A percentile compares a stretch with the other conserved stretches of the same genome.
Evolutionary conservation across 1,284 basidiomycete species (phyloP).

Genomic region (Pascua sp.): DNA sequence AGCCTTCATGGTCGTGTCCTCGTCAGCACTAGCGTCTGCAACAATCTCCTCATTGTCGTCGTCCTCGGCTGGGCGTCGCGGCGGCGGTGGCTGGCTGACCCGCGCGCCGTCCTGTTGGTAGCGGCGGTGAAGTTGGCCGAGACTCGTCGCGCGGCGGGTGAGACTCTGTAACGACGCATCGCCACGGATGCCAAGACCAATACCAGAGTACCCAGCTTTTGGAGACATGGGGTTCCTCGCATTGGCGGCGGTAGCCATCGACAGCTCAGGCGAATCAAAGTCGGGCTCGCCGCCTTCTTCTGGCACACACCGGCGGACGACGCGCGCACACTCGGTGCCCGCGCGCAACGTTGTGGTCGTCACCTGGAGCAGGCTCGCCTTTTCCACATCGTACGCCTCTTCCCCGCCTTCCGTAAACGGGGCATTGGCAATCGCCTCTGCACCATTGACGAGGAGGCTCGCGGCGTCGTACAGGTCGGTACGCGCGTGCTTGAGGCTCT

Average conservation of each 20-base stretch:
- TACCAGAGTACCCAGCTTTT: slow-evolving; percentile 10
- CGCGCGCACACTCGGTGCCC: slow-evolving; percentile 79
- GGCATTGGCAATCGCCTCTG: slow-evolving; percentile 61
- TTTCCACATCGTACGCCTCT: slow-evolving; percentile 72
- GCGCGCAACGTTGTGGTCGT: slow-evolving; percentile 83
- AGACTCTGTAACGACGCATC: slow-evolving; percentile 51
- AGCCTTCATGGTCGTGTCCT: slow-evolving; percentile 23
- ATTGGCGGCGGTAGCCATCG: neutral
- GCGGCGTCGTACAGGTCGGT: slow-evolving; percentile 81
- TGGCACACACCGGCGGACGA: slow-evolving; percentile 69
- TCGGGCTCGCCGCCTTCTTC: slow-evolving; percentile 30
- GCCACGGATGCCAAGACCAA: slow-evolving; percentile 13
- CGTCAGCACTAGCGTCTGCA: slow-evolving; percentile 29
- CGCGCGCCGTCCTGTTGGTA: slow-evolving; percentile 32
- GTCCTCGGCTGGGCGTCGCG: slow-evolving; percentile 14
- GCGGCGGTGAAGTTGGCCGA: slow-evolving; percentile 40
- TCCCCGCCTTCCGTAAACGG: slow-evolving; percentile 48
- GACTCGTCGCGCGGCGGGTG: slow-evolving; percentile 52
- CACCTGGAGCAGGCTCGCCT: slow-evolving; percentile 67
- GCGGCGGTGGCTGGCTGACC: neutral
- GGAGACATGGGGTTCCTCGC: no score
- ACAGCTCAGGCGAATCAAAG: slow-evolving; percentile 8
- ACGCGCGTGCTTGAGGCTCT: slow-evolving; percentile 65
- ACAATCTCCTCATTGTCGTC: slow-evolving; percentile 38
- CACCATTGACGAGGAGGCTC: slow-evolving; percentile 80